These are phyloP conservation scores for Penicillium maclennaniae DNA, from an alignment of 495 filamentous ascomycete species.

Conservation along the genomic window DNA sequence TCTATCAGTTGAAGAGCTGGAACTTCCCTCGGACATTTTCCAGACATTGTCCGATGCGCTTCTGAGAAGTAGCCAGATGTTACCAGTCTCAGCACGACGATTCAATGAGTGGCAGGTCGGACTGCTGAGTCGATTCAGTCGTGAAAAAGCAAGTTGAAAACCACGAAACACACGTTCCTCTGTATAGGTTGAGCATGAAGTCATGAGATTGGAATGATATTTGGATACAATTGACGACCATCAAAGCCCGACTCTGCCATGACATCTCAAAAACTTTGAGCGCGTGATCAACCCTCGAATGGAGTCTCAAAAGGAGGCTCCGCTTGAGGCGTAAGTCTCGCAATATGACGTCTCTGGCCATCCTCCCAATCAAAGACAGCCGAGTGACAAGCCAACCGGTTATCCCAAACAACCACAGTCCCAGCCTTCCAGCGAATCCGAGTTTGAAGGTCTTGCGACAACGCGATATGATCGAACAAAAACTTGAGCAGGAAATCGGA, in stretches of 20 bases:
- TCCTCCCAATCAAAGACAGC: constrained; percentile 79
- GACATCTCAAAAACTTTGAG: background rate
- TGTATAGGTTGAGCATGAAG: background rate
- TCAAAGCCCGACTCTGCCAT: background rate
- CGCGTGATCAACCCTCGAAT: constrained; percentile 40
- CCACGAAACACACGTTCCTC: background rate
- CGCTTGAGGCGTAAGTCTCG: constrained; percentile 80
- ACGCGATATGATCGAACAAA: constrained; percentile 60
- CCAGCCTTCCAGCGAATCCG: constrained; percentile 55
- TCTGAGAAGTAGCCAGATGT: constrained; percentile 44
- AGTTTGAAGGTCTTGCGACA: constrained; percentile 55
- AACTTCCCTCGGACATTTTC: constrained; percentile 50
- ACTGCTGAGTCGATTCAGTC: constrained; percentile 48
- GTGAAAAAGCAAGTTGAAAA: constrained; percentile 2
- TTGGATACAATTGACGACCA: background rate
- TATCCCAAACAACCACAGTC: constrained; percentile 66
- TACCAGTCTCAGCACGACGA: constrained; percentile 52
- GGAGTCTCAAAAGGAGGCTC: constrained; percentile 66
- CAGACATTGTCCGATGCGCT: constrained; percentile 40
- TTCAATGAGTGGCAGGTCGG: constrained; percentile 68
- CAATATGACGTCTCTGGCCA: constrained; percentile 75
- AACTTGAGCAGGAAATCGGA: constrained; percentile 62
- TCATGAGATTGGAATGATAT: background rate
- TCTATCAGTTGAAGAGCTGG: constrained; percentile 62
- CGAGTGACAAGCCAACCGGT: constrained; percentile 73